Percentiles rank a stretch among this genome's conserved stretches.
Conservation (phyloP, 805 yeast genomes). For the Candida mattraensis region DNA sequence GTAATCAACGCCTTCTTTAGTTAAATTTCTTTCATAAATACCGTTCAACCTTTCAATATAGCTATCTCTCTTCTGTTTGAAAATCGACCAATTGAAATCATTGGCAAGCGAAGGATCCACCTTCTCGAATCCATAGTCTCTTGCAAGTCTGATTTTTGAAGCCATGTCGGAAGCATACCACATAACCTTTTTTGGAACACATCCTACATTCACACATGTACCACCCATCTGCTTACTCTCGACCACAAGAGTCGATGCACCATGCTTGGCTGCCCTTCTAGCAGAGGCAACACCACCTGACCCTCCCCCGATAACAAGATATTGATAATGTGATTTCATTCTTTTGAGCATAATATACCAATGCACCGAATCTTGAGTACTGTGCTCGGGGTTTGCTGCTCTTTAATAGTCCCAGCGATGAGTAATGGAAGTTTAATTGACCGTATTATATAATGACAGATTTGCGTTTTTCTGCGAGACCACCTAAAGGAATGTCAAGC, state of each 20-base stretch:
- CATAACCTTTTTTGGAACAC: conserved; percentile 99
- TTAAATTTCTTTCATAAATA: conserved; percentile 84
- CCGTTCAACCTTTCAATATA: conserved; percentile 87
- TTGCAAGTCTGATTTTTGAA: conserved; percentile 66
- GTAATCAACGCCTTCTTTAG: conserved; percentile 85
- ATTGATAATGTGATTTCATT: conserved; percentile 68
- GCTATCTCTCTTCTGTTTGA: conserved; percentile 90
- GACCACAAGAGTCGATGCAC: conserved; percentile 81
- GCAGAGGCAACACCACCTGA: conserved; percentile 99
- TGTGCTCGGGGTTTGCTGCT: too few relatives aligned
- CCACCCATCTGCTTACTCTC: conserved; percentile 91
- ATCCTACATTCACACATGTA: conserved; percentile 98
- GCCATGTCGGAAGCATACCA: conserved; percentile 97
- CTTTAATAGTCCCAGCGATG: too few relatives aligned
- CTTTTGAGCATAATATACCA: conserved; percentile 27
- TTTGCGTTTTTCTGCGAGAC: too few relatives aligned
- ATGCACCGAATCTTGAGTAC: too few relatives aligned
- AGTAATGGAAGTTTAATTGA: too few relatives aligned
- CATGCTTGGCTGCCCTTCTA: conserved; percentile 91
- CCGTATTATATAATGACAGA: too few relatives aligned
- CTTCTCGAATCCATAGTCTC: conserved; percentile 75
- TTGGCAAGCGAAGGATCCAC: conserved; percentile 53
- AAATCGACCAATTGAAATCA: conserved; percentile 76
- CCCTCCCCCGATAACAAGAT: conserved; percentile 97
- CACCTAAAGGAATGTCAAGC: too few relatives aligned